Evolutionary conservation across 805 yeast genomes (phyloP).

Genomic region (Saturnispora kantuleensis): DNA sequence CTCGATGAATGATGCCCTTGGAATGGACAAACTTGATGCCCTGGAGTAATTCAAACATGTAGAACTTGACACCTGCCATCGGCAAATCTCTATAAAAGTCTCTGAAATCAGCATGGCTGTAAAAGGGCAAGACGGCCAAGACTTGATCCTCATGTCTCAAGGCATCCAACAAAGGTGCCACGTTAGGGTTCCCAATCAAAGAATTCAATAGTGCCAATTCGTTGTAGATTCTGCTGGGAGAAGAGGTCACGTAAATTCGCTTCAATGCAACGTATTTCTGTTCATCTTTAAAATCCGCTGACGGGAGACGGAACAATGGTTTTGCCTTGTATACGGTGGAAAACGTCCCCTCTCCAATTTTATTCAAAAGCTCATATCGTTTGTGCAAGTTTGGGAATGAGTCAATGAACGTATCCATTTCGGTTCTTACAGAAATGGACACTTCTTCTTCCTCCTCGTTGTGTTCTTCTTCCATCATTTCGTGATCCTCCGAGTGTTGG

Average conservation of each 20-base stretch:
- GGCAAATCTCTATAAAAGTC: slow-evolving; percentile 77
- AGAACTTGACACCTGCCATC: slow-evolving; percentile 66
- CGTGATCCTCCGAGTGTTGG: not conserved
- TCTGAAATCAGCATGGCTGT: slow-evolving; percentile 83
- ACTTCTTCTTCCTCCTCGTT: slow-evolving; percentile 8
- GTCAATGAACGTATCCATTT: slow-evolving; percentile 21
- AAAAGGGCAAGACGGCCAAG: slow-evolving; percentile 84
- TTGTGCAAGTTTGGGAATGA: slow-evolving; percentile 25
- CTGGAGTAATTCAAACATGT: slow-evolving; percentile 68
- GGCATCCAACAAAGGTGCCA: slow-evolving; percentile 87
- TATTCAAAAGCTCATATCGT: slow-evolving; percentile 32
- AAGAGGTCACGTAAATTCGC: slow-evolving; percentile 88
- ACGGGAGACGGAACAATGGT: slow-evolving; percentile 21
- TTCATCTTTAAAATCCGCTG: not conserved
- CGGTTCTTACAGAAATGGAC: slow-evolving; percentile 25
- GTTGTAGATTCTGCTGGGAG: slow-evolving; percentile 83
- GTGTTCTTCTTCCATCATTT: not conserved
- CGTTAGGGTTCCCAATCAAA: slow-evolving; percentile 56
- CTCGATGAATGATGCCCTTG: slow-evolving; percentile 87
- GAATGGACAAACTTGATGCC: slow-evolving; percentile 80
- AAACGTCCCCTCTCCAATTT: slow-evolving; percentile 78
- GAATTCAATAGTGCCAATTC: slow-evolving; percentile 72
- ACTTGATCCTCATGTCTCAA: slow-evolving; percentile 85
- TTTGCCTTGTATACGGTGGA: slow-evolving; percentile 61
- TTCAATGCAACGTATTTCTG: slow-evolving; percentile 69